Percentiles rank a stretch among this genome's conserved stretches.
These are phyloP conservation scores for Sporothrix globosa DNA, from an alignment of 2,329 filamentous ascomycete genomes.

Conservation along the genomic window DNA sequence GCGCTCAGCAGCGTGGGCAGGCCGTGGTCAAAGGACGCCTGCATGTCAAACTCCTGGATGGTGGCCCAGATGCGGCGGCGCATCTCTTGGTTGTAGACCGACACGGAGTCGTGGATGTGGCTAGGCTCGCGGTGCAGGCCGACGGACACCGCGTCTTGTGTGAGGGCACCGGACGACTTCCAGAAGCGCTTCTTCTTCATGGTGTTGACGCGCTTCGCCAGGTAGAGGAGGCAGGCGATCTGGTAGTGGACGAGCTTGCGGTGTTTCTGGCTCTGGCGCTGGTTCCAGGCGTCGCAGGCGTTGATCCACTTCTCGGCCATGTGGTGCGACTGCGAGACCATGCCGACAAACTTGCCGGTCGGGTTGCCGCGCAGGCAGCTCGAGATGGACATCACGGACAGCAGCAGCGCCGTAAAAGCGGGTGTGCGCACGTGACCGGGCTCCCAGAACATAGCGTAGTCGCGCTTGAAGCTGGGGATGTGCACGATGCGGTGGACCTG, in stretches of 20 bases:
- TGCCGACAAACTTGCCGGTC: conserved; percentile 58
- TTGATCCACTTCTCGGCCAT: conserved; percentile 61
- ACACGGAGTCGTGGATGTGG: conserved; percentile 58
- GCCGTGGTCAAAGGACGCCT: conserved; percentile 64
- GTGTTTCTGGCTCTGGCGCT: conserved; percentile 63
- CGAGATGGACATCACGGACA: conserved; percentile 64
- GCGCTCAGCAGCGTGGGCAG: conserved; percentile 62
- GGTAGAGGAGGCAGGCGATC: conserved; percentile 61
- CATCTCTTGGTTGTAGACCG: conserved; percentile 65
- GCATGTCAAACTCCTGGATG: conserved; percentile 64
- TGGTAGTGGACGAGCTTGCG: conserved; percentile 64
- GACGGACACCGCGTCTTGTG: conserved; percentile 61
- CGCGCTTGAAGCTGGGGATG: conserved; percentile 59
- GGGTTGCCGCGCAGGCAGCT: conserved; percentile 60
- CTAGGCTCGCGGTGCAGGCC: conserved; percentile 64
- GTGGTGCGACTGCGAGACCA: conserved; percentile 60
- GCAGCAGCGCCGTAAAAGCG: conserved; percentile 59
- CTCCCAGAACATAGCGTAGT: conserved; percentile 61
- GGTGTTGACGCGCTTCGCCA: conserved; percentile 64
- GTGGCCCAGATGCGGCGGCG: conserved; percentile 63
- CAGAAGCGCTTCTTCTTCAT: conserved; percentile 67
- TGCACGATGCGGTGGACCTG: conserved; percentile 56
- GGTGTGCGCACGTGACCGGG: conserved; percentile 51
- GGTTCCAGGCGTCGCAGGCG: conserved; percentile 58
- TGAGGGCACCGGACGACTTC: conserved; percentile 59